Evolutionary conservation across 495 filamentous ascomycete species (phyloP), one percentile per base, ranked within the genome.

Genomic region (Trichoderma reesei): DNA sequence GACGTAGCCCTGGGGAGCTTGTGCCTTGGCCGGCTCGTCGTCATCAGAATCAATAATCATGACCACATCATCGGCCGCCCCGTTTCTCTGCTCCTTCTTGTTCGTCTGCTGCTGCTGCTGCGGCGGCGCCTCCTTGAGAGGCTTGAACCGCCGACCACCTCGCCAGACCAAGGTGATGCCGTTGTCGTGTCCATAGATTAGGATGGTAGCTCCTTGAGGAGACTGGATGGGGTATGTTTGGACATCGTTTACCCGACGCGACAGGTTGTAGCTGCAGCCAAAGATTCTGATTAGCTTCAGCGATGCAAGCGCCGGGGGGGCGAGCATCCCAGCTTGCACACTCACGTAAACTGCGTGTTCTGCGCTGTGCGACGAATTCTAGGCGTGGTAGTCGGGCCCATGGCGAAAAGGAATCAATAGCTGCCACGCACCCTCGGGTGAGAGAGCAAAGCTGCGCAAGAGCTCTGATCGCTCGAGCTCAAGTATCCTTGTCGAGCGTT

Each of bases 31-130:
- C 3, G 70, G 51, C 11, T 76, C 73, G 59, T 93, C 91, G 41
- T 92, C 89, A 66, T 94, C 90, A 0, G 89, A 92, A 71, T 91
- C 88, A 46, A 91, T 82, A 42, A 90, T 81, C 84, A 94, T 91
- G 38, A 92, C 78, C 2, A 81, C 78, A 69, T 90, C 86, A 20
- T 76, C 74, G 20, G 78, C 60, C 0, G 70, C 65, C 14, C 79
- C 78, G 65, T 82, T 82, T 8, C 69, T 74, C 39, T 76, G 76
- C 5, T 75, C 77, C 20, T 72, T 75, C 10, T 46, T 13, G 14
- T 63, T 60, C 5, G 73, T 56, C 18, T 73, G 72, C 59, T 73
- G n/a, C n/a, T n/a, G n/a, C n/a, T n/a, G n/a, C n/a, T n/a, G n/a
- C n/a, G n/a, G 62, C 56, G 72, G 64, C 13, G 68, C 61, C 61